Conservation (phyloP, 371 early-diverging fungal genomes). For the Mortierella sp. region DNA sequence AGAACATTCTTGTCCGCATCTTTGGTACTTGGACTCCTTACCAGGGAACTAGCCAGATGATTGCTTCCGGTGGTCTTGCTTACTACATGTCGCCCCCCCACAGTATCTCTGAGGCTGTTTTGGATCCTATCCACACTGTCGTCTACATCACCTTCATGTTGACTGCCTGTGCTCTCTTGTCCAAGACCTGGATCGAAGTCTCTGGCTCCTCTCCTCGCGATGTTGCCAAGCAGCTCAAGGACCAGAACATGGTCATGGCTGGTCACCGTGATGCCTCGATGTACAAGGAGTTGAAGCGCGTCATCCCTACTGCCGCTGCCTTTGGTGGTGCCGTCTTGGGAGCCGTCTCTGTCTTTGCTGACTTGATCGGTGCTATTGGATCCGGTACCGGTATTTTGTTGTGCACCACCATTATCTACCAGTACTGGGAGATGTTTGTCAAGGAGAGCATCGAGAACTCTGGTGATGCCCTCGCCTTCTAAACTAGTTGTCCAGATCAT, state of each 20-base stretch:
- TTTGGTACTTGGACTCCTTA: slow-evolving; percentile 97
- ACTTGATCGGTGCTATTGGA: slow-evolving; percentile 97
- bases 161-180: slow-evolving; percentile 94
- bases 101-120: slow-evolving; percentile 83
- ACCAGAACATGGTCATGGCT: slow-evolving; percentile 98
- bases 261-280: slow-evolving; percentile 96
- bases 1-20: slow-evolving; percentile 93
- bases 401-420: slow-evolving; percentile 99
- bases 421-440: slow-evolving; percentile 99
- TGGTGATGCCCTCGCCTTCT: slow-evolving; percentile 56
- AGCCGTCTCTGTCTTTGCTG: slow-evolving; percentile 93
- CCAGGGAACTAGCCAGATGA: slow-evolving; percentile 92
- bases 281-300: slow-evolving; percentile 98
- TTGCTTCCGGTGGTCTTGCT: slow-evolving; percentile 95
- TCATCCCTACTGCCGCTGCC: slow-evolving; percentile 97
- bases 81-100: slow-evolving; percentile 99
- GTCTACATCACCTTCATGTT: slow-evolving; percentile 95
- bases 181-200: slow-evolving; percentile 99
- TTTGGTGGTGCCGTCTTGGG: slow-evolving; percentile 98
- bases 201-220: slow-evolving; percentile 97
- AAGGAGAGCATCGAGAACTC: slow-evolving; percentile 76
- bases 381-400: slow-evolving; percentile 99
- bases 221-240: slow-evolving; percentile 97
- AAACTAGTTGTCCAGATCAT: slow-evolving; percentile 8
- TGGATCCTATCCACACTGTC: slow-evolving; percentile 97